Base-by-base conservation (phyloP, 495 filamentous ascomycete species). In the Podospora sp. region DNA sequence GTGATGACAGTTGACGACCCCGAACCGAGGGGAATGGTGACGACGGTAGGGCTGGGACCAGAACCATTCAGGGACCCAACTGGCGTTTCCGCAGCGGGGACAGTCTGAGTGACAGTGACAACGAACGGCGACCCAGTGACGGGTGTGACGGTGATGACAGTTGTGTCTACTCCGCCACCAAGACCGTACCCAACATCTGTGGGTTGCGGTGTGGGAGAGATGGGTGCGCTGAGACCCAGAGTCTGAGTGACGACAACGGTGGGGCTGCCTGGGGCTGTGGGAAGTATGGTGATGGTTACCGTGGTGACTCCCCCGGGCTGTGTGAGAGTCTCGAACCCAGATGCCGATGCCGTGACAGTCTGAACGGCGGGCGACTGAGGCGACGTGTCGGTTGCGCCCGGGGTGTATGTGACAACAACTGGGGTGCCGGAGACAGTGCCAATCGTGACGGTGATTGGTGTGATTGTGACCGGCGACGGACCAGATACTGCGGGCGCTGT, bases 91-190 rank as follows among this genome's bases (percentile, higher is more conserved):
- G 14, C 12, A 20, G 27, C 21, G 49, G 60, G 49, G n/a, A 12
- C 64, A 14, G 58, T 18, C 35, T 22, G n/a, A 55, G 24, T 46
- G 24, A 70, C 51, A 1, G 68, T 70, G 53, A 67, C 64, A 25
- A 63, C 64, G 52, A 60, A 35, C 6, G 68, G 68, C 20, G 68
- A 63, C 4, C 69, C 69, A 14, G 66, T 65, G 20, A 7, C 12
- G 2, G 68, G 68, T 2, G 65, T 70, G n/a, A 70, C 57, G 4
- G 68, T 70, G 12, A 58, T 16, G 24, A 70, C 61, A 26, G 68
- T 64, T 14, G 22, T 6, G 12, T 6, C 0, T 21, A 33, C 36
- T 22, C 26, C 25, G 2, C 40, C 16, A 14, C 14, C 40, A 18
- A 11, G 11, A 46, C 40, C 40, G 14, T 46, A 46, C 16, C 40